Evolutionary conservation across 768 basidiomycete species (phyloP).

Genomic region (Favolaschia claudopus): DNA sequence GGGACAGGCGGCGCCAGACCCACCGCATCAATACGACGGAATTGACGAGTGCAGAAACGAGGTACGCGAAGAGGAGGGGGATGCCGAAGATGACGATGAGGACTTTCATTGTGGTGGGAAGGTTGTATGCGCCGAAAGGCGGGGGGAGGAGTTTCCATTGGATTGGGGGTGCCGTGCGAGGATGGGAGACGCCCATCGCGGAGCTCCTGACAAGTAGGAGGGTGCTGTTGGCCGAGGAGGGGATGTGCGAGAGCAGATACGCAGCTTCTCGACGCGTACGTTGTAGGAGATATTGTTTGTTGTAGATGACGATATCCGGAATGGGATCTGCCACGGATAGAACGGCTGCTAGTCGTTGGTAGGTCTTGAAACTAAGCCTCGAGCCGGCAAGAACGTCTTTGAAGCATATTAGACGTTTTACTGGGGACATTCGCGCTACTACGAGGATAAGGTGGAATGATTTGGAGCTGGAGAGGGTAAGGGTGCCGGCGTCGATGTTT

Average conservation of each 20-base stretch:
- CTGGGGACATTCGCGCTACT: constrained; percentile 11
- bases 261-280: not conserved
- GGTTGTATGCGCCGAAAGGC: not conserved
- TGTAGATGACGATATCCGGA: constrained; percentile 19
- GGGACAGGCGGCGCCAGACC: not conserved
- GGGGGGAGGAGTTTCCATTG: constrained; percentile 19
- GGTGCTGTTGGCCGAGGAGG: not conserved
- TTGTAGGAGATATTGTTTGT: constrained; percentile 8
- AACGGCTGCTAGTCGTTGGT: constrained; percentile 1
- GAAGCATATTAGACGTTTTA: constrained; percentile 18
- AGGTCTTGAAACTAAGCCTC: not conserved
- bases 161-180: constrained; percentile 5
- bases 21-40: constrained; percentile 1
- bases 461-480: constrained; percentile 16
- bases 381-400: not conserved
- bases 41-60: constrained; percentile 19
- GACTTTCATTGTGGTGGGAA: constrained; percentile 1
- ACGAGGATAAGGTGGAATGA: constrained; percentile 20
- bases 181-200: constrained; percentile 6
- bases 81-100: constrained; percentile 19
- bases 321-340: constrained; percentile 5
- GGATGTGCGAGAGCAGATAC: constrained; percentile 7
- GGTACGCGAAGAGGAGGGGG: constrained; percentile 24
- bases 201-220: constrained; percentile 6
- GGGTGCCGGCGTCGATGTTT: constrained; percentile 12